These are phyloP conservation scores for Candida parachauliodes DNA, from an alignment of 805 yeast species.

Conservation along the genomic window DNA sequence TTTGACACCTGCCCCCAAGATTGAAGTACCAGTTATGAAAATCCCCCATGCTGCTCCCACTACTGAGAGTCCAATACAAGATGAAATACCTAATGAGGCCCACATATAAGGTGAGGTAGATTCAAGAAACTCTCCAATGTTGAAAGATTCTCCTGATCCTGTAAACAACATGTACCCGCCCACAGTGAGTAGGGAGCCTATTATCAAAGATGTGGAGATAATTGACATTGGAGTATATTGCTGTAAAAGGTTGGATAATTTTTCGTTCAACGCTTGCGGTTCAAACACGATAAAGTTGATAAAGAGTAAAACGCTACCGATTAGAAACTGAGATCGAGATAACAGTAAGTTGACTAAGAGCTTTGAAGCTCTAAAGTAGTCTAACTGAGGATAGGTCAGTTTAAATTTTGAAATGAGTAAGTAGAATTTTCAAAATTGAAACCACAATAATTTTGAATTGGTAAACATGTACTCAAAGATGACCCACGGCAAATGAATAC, in stretches of 20 bases:
- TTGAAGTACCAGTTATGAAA: slow-evolving; percentile 89
- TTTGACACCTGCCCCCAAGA: slow-evolving; percentile 96
- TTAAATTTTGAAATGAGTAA: too few relatives aligned
- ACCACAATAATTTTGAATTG: too few relatives aligned
- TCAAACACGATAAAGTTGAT: slow-evolving; percentile 1
- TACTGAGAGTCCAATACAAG: slow-evolving; percentile 91
- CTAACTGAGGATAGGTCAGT: too few relatives aligned
- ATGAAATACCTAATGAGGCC: slow-evolving; percentile 87
- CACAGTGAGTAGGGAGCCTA: slow-evolving; percentile 32
- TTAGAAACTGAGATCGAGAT: too few relatives aligned
- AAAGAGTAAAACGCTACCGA: background rate
- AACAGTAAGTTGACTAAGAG: too few relatives aligned
- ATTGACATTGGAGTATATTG: slow-evolving; percentile 5
- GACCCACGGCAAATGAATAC: too few relatives aligned
- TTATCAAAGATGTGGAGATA: slow-evolving; percentile 19
- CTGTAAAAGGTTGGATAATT: too few relatives aligned
- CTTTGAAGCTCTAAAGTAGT: too few relatives aligned
- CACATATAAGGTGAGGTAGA: slow-evolving; percentile 93
- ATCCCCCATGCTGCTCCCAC: slow-evolving; percentile 99
- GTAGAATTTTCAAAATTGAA: too few relatives aligned
- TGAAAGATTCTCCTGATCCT: slow-evolving; percentile 88
- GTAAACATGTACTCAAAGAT: too few relatives aligned
- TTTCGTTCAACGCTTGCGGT: slow-evolving; percentile 4
- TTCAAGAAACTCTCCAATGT: slow-evolving; percentile 83
- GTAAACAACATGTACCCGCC: slow-evolving; percentile 75